A percentile compares a stretch with the other conserved stretches of the same genome.
Conservation (phyloP, 2,329 filamentous ascomycete genomes). For the Herpotrichia juniperi region DNA sequence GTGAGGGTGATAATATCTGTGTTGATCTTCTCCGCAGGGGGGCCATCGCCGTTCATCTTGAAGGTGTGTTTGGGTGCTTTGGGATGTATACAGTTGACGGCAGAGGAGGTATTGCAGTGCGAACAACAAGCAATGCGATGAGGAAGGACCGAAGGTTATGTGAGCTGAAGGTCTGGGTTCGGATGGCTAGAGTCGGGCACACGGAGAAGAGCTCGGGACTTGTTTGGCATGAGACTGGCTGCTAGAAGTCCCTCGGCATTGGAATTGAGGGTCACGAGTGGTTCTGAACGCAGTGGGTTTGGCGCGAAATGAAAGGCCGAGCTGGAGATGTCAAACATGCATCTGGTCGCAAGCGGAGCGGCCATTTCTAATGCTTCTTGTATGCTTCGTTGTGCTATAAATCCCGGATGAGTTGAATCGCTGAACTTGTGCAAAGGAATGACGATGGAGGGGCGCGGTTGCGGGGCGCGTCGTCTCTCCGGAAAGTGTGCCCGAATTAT, state of each 20-base stretch:
- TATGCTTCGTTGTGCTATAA: constrained; percentile 28
- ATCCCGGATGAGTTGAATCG: too few species aligned
- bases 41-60: constrained; percentile 50
- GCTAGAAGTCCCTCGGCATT: constrained; percentile 41
- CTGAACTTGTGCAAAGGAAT: too few species aligned
- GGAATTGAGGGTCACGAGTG: constrained; percentile 31
- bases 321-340: constrained; percentile 3
- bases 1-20: constrained; percentile 96
- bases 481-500: constrained; percentile 24
- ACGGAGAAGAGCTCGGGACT: constrained; percentile 43
- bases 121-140: constrained; percentile 15
- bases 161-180: constrained; percentile 34
- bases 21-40: constrained; percentile 81
- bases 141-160: constrained; percentile 23
- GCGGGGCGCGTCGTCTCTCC: constrained; percentile 23
- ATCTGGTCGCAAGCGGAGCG: not conserved
- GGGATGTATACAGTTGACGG: constrained; percentile 11
- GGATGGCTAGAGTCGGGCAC: constrained; percentile 47
- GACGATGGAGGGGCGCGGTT: constrained; percentile 24
- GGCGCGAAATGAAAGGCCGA: constrained; percentile 9
- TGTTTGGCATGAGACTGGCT: constrained; percentile 34
- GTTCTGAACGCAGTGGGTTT: constrained; percentile 10
- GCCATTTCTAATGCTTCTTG: constrained; percentile 13
- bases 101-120: constrained; percentile 7
- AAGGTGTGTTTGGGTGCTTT: not conserved